Evolutionary conservation across 352 stramenopile species (phyloP), one percentile per base, ranked within the genome.

Genomic region (Pythium rishiriense): DNA sequence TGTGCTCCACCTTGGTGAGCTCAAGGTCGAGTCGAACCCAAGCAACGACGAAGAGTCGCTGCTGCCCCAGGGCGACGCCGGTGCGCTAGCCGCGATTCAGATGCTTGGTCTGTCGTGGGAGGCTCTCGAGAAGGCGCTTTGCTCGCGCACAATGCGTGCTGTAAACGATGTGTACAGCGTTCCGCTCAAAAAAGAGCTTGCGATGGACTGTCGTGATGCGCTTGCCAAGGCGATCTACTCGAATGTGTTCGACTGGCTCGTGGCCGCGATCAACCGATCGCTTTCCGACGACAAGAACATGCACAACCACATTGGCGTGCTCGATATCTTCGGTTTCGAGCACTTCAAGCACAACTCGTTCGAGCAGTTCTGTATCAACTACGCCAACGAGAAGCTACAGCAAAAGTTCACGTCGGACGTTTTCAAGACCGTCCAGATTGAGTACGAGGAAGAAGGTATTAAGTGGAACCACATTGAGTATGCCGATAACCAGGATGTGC

Each of bases 321-420:
- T 99, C 54, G 97, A 99, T 89, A 99, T 99, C 69, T 99, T 99
- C 68, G 97, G 97, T 49, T 99, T 99, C 68, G 97, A 99, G 79
- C 97, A 97, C 71, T 99, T 99, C 78, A 96, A 97, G 64, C 85
- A 94, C 76, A 97, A 97, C 76, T 96, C 89, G 55, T 93, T 91
- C 55, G 84, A 93, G 59, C 84, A 93, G 56, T 90, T 93, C 29
- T 87, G 85, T 56, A 91, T 91, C 75, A 91, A 91, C 76, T 91
- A 91, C 42, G 82, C 82, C 12, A 91, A 91, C 68, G 83, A 93
- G 52, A 91, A 91, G 69, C 74, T 93, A 21, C 83, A 93, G 69
- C 83, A 93, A 56, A 92, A 93, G 59, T 96, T 97, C 67, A 98
- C 96, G 33, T 87, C 97, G 72, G 88, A 97, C 62, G 94, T 97